These are phyloP conservation scores for Lactarius quietus DNA, from an alignment of 768 basidiomycete genomes.

Conservation along the genomic window DNA sequence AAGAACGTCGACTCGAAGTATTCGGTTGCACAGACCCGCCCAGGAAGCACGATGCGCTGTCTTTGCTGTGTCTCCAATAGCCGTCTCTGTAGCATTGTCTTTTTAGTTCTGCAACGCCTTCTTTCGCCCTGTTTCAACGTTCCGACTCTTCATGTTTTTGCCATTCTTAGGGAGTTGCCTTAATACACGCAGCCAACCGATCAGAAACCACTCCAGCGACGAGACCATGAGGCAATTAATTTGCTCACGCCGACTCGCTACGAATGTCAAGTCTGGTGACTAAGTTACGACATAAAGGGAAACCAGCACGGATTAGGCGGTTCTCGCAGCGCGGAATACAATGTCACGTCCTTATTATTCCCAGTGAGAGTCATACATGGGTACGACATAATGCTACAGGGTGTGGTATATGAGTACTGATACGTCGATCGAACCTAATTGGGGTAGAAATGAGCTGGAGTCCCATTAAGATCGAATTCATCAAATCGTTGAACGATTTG, in stretches of 20 bases:
- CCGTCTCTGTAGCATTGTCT: background rate
- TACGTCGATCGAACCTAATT: slow-evolving; percentile 3
- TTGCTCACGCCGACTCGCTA: background rate
- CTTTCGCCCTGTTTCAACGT: background rate
- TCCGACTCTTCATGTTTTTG: background rate
- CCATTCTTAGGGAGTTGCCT: background rate
- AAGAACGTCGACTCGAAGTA: slow-evolving; percentile 28
- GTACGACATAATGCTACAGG: slow-evolving; percentile 7
- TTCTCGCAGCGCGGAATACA: background rate
- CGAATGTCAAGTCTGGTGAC: background rate
- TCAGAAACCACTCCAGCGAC: background rate
- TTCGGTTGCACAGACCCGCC: slow-evolving; percentile 27
- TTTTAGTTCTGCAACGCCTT: background rate
- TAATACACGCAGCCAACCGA: background rate
- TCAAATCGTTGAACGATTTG: background rate
- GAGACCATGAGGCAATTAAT: background rate
- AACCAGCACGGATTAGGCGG: background rate
- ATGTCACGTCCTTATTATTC: background rate
- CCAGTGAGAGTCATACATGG: background rate
- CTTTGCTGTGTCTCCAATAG: slow-evolving; percentile 27
- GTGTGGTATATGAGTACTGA: slow-evolving; percentile 1
- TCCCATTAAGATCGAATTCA: background rate
- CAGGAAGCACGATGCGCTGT: slow-evolving; percentile 22
- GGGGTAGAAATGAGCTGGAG: background rate
- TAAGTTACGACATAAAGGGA: background rate